phyloP scores from a whole-genome alignment of 2,329 filamentous ascomycete genomes.

The Penicillium sp. region DNA sequence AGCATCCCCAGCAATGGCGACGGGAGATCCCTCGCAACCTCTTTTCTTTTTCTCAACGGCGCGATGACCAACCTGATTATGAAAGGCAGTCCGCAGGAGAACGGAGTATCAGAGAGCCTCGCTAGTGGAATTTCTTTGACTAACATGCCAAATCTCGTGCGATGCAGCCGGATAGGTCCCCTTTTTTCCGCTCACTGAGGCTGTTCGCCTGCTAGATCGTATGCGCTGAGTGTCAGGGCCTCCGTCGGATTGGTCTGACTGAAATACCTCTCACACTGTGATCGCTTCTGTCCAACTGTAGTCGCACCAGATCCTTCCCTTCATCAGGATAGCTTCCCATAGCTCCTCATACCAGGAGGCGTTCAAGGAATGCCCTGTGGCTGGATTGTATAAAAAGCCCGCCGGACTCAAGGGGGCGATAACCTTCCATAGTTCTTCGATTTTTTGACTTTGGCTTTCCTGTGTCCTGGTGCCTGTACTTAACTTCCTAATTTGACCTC shows the following conservation, averaged over 20 bases:
- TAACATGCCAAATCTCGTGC: not conserved
- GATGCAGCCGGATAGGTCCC: not conserved
- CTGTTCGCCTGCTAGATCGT: not conserved
- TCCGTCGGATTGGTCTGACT: constrained; percentile 3
- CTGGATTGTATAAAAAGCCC: not conserved
- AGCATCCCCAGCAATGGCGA: not conserved
- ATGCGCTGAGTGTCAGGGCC: not conserved
- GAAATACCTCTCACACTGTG: constrained; percentile 5
- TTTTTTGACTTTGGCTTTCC: constrained; percentile 1
- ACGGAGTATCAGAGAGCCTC: not conserved
- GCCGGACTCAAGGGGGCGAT: not conserved
- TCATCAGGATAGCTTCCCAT: not conserved
- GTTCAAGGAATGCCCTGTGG: not conserved
- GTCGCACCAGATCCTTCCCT: not conserved
- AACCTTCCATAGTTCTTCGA: not conserved
- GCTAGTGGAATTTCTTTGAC: not conserved
- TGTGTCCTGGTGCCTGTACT: not conserved
- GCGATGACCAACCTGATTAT: not conserved
- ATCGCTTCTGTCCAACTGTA: not conserved
- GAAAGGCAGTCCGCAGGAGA: not conserved
- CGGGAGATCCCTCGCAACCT: not conserved
- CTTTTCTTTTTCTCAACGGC: not conserved
- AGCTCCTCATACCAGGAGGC: not conserved
- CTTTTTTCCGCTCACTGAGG: not conserved
- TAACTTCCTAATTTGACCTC: not conserved